Evolutionary conservation across 2,329 filamentous ascomycete species (phyloP).

Genomic region (Hypoxylon sp.): DNA sequence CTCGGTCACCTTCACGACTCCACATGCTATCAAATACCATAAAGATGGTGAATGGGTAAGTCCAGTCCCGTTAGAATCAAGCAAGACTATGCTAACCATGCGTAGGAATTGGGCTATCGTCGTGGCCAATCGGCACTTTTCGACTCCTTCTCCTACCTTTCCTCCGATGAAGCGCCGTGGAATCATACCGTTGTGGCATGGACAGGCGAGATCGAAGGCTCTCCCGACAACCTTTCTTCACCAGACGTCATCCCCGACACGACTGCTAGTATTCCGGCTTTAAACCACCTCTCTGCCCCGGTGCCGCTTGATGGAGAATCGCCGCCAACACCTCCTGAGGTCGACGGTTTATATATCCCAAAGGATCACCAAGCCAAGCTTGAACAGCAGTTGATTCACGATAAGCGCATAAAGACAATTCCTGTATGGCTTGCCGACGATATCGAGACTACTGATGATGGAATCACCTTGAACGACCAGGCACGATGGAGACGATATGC

Average conservation of each 20-base stretch:
- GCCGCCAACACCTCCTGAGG: constrained; percentile 64
- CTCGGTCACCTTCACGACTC: constrained; percentile 71
- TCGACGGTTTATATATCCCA: constrained; percentile 76
- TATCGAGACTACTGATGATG: constrained; percentile 69
- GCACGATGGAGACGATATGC: constrained; percentile 88
- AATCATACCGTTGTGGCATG: constrained; percentile 92
- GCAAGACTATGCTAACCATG: constrained; percentile 12
- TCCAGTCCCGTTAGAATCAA: constrained; percentile 10
- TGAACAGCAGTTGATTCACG: constrained; percentile 76
- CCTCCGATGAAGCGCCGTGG: constrained; percentile 85
- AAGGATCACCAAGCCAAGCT: constrained; percentile 75
- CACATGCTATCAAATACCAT: constrained; percentile 66
- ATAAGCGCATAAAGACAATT: constrained; percentile 79
- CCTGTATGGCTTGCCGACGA: constrained; percentile 92
- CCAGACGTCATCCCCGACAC: constrained; percentile 59
- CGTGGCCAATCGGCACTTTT: constrained; percentile 91
- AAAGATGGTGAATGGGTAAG: constrained; percentile 69
- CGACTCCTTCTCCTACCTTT: constrained; percentile 88
- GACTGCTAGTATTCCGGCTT: constrained; percentile 60
- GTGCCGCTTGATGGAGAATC: constrained; percentile 73
- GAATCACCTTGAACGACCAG: constrained; percentile 82
- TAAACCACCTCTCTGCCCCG: constrained; percentile 81
- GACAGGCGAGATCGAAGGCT: constrained; percentile 83
- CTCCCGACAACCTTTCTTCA: constrained; percentile 55
- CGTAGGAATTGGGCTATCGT: constrained; percentile 76